Base-by-base conservation (phyloP, 2,329 filamentous ascomycete genomes). In the Sphaerulina musiva region DNA sequence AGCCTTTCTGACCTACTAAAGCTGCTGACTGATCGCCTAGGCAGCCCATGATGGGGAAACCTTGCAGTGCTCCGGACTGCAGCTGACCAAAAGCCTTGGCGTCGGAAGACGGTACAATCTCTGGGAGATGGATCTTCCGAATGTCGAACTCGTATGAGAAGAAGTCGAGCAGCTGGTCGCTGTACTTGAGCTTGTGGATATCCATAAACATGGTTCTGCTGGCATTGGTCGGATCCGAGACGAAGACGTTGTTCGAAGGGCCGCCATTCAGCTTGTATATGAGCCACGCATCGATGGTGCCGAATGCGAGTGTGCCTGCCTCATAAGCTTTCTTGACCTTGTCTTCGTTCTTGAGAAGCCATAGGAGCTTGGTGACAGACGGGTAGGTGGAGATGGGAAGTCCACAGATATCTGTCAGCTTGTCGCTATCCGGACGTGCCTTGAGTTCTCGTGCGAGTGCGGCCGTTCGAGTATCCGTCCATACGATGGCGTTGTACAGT, bases 151-250 rank as follows among this genome's bases (percentile, higher is more conserved):
- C 81, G 53, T 67, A 69, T 6, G 65, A 66, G 72, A 95, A 95
- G 74, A 95, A 95, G 23, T 82, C 74, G 26, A 95, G 75, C 26
- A 95, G 78, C 40, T 78, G 78, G 53, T 89, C 82, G 68, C 92
- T 88, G 71, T 95, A 95, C 64, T 90, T 71, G 55, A 89, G 78
- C 9, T 84, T 91, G 63, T 83, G 79, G 51, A 95, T 78, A 72
- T 95, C 89, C 85, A 95, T 91, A 72, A 95, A 93, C 89, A 95
- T 95, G 57, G 90, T 95, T 66, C 90, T 79, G 50, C 87, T 92
- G 17, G 90, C 90, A 69, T 95, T 95, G 57, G 87, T 89, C 46
- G 85, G 83, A 70, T 95, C 90, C 0, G 90, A 93, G 54, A 95
- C 88, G 67, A 88, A 84, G 42, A 90, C 72, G 53, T 84, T 80